A percentile compares a stretch with the other conserved stretches of the same genome.
phyloP scores from a whole-genome alignment of 768 basidiomycete species.

The Termitomyces sp. region DNA sequence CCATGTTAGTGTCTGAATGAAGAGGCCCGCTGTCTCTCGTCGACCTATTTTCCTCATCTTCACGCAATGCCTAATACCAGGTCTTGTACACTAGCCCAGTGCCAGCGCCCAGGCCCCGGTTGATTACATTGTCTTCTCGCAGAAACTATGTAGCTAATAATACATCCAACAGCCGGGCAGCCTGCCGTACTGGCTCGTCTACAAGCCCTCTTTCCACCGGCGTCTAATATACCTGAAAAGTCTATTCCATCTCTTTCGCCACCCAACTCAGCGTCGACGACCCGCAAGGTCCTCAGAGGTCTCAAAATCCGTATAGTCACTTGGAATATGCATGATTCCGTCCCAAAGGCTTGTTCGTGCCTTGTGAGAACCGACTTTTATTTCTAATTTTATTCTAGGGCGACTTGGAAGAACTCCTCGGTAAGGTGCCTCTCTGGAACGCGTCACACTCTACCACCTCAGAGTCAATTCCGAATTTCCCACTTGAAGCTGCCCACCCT shows the following conservation, averaged over 20 bases:
- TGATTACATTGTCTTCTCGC: background rate
- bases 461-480: constrained; percentile 40
- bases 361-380: background rate
- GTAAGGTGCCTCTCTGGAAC: constrained; percentile 45
- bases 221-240: constrained; percentile 6
- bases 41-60: background rate
- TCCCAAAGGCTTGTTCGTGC: constrained; percentile 53
- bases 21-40: background rate
- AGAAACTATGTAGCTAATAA: background rate
- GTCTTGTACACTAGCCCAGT: background rate
- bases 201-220: constrained; percentile 14
- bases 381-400: constrained; percentile 39
- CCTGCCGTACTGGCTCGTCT: constrained; percentile 12
- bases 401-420: constrained; percentile 66
- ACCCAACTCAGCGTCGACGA: background rate
- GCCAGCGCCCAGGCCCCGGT: constrained; percentile 1
- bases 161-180: background rate
- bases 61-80: background rate
- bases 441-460: constrained; percentile 15
- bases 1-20: background rate
- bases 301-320: constrained; percentile 66
- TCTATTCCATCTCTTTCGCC: constrained; percentile 1
- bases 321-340: constrained; percentile 85
- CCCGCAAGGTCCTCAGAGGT: constrained; percentile 8
- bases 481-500: constrained; percentile 51